phyloP scores from a whole-genome alignment of 2,329 filamentous ascomycete species.

The Kalaharituber pfeilii region DNA sequence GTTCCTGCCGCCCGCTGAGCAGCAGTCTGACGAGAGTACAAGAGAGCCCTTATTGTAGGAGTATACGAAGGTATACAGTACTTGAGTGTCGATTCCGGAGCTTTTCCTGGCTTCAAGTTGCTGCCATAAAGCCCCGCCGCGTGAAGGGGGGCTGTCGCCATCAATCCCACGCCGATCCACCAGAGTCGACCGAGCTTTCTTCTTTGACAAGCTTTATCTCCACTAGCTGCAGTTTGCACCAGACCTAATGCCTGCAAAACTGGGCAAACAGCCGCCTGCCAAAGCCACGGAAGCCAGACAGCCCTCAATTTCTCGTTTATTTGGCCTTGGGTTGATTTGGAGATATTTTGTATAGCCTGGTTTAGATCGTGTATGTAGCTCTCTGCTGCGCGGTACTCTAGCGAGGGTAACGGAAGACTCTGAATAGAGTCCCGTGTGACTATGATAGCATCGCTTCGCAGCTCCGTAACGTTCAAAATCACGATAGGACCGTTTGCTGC shows the following conservation, averaged over 20 bases:
- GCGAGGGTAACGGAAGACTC: not conserved
- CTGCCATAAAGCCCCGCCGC: slow-evolving; percentile 11
- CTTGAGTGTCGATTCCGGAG: not conserved
- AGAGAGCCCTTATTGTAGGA: not conserved
- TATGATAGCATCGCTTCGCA: not conserved
- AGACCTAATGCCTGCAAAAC: slow-evolving; percentile 6
- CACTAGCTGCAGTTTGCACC: not conserved
- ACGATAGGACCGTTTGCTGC: not conserved
- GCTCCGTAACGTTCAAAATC: slow-evolving; percentile 9
- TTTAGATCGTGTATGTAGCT: too few relatives aligned
- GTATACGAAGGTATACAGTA: not conserved
- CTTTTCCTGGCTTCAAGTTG: too few relatives aligned
- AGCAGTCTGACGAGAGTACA: not conserved
- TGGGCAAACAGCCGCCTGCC: slow-evolving; percentile 4
- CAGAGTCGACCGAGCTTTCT: slow-evolving; percentile 9
- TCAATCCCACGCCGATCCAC: slow-evolving; percentile 4
- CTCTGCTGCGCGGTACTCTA: too few relatives aligned
- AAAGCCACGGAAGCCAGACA: slow-evolving; percentile 2
- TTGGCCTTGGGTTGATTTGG: too few relatives aligned
- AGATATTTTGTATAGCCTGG: too few relatives aligned
- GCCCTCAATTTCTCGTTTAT: not conserved
- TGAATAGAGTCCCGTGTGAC: not conserved
- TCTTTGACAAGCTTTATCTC: too few relatives aligned
- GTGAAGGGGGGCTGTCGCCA: slow-evolving; percentile 7
- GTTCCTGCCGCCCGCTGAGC: not conserved